Conservation (phyloP, 352 stramenopile genomes). For the Globisporangium irregulare region DNA sequence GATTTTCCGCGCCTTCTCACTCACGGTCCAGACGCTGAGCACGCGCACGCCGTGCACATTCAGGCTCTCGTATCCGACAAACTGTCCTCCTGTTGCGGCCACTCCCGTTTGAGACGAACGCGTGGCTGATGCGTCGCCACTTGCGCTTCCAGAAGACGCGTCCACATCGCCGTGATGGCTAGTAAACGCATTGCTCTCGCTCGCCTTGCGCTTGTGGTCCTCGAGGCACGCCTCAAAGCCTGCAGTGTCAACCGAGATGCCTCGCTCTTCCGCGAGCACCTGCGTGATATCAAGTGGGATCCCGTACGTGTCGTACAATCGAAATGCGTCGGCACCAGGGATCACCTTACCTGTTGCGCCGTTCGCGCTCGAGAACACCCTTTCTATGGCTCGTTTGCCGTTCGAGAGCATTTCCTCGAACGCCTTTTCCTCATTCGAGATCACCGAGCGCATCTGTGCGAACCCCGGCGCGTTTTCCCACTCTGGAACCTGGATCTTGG, state of each 20-base stretch:
- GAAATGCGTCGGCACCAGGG: conserved; percentile 55
- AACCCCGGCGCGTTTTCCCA: conserved; percentile 35
- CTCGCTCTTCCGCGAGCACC: conserved; percentile 55
- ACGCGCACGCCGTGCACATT: conserved; percentile 31
- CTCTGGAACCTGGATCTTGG: conserved; percentile 45
- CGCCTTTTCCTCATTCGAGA: conserved; percentile 67
- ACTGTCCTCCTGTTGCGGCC: conserved; percentile 20
- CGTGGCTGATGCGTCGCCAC: neutral
- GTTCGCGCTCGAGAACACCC: conserved; percentile 35
- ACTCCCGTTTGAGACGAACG: neutral
- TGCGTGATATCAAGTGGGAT: conserved; percentile 81
- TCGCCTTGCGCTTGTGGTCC: conserved; percentile 47
- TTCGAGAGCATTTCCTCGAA: conserved; percentile 74
- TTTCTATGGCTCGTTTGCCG: conserved; percentile 59
- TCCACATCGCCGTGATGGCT: conserved; percentile 18
- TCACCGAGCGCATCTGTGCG: conserved; percentile 60
- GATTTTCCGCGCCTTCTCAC: conserved; percentile 12
- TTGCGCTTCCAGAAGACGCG: neutral
- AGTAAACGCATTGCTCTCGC: conserved; percentile 38
- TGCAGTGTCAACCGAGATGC: conserved; percentile 46
- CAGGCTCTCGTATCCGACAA: conserved; percentile 63
- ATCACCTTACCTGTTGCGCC: conserved; percentile 22
- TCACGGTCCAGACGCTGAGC: conserved; percentile 31
- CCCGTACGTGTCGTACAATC: conserved; percentile 73
- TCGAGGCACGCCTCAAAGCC: conserved; percentile 53